Conservation (phyloP, 208 protist genomes). For the Crithidia fasciculata region DNA sequence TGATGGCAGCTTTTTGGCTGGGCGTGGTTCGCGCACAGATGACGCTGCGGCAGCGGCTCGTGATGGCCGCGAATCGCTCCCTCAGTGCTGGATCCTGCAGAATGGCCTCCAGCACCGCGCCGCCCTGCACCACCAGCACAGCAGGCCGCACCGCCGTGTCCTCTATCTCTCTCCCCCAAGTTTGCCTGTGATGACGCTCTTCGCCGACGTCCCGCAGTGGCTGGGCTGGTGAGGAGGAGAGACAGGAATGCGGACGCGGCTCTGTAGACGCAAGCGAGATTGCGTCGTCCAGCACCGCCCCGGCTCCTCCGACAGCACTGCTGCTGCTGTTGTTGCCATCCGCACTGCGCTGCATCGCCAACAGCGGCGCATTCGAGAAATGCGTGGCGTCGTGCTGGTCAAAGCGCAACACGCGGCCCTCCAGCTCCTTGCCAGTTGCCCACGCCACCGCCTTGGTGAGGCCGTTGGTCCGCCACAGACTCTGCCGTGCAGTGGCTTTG, state of each 20-base stretch:
- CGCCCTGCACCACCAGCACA: slow-evolving; percentile 71
- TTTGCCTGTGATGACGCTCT: too few species aligned
- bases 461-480: background rate
- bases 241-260: too few species aligned
- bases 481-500: background rate
- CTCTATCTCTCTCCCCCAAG: background rate
- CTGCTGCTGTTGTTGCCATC: background rate
- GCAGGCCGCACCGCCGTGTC: slow-evolving; percentile 2
- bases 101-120: slow-evolving; percentile 71
- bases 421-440: slow-evolving; percentile 20
- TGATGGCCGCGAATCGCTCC: slow-evolving; percentile 60
- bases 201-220: too few species aligned
- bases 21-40: slow-evolving; percentile 96
- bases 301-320: background rate
- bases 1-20: slow-evolving; percentile 92
- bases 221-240: too few species aligned
- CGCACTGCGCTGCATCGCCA: background rate
- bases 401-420: slow-evolving; percentile 20
- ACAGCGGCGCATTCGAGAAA: slow-evolving; percentile 21
- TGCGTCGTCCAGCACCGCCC: background rate
- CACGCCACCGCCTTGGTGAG: slow-evolving; percentile 1
- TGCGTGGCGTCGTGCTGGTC: slow-evolving; percentile 4
- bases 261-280: too few species aligned
- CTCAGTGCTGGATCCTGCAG: slow-evolving; percentile 46
- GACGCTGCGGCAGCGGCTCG: slow-evolving; percentile 78